These are phyloP conservation scores for Moesziomyces sp. DNA, from an alignment of 1,284 basidiomycete species.

Conservation along the genomic window DNA sequence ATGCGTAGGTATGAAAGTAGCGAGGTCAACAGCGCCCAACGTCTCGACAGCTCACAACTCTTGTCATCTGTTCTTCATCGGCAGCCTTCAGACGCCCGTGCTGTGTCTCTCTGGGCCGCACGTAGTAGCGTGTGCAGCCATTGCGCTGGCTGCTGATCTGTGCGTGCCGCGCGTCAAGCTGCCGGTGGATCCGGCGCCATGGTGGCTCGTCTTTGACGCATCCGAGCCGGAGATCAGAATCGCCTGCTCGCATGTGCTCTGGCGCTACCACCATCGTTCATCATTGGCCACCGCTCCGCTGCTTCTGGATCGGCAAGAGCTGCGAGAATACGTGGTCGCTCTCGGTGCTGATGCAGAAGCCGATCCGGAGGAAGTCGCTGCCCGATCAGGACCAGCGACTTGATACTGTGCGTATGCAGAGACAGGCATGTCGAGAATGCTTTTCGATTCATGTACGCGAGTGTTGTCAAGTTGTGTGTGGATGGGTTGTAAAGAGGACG, in stretches of 20 bases:
- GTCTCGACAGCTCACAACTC: not conserved
- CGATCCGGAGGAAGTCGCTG: not conserved
- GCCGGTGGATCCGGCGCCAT: slow-evolving; percentile 66
- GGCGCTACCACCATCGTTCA: slow-evolving; percentile 46
- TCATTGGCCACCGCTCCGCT: slow-evolving; percentile 3
- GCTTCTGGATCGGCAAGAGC: slow-evolving; percentile 20
- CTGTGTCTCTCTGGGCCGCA: slow-evolving; percentile 88
- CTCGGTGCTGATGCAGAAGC: not conserved
- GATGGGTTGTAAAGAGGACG: too few species aligned
- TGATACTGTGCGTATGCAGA: too few species aligned
- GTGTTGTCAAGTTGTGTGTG: not conserved
- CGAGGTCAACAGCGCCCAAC: not conserved
- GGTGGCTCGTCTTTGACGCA: slow-evolving; percentile 69
- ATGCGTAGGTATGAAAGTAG: slow-evolving; percentile 60
- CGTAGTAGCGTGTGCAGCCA: slow-evolving; percentile 80
- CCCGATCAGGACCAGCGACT: not conserved
- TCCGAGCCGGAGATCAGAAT: slow-evolving; percentile 51
- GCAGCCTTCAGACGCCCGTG: slow-evolving; percentile 86
- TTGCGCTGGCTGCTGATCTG: slow-evolving; percentile 55
- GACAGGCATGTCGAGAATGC: not conserved
- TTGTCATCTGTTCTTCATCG: not conserved
- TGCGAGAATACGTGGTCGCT: slow-evolving; percentile 15
- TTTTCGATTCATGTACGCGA: not conserved
- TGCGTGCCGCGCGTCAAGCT: slow-evolving; percentile 51
- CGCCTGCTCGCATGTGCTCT: slow-evolving; percentile 49